These are phyloP conservation scores for Trypanosoma mega DNA, from an alignment of 208 protist genomes.

Conservation along the genomic window DNA sequence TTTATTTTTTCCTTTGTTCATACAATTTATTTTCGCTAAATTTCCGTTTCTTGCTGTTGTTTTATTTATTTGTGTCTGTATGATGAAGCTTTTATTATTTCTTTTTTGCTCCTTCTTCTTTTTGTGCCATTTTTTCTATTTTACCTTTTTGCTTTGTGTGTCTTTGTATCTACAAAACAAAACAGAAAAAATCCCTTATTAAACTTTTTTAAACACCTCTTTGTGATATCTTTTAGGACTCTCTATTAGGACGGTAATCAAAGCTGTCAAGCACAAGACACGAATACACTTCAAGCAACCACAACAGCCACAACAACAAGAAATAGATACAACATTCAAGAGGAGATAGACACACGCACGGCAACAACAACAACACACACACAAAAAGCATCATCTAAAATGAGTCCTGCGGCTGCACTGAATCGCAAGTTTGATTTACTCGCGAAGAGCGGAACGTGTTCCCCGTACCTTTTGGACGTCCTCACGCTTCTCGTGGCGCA, in stretches of 20 bases:
- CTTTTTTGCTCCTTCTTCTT: slow-evolving; percentile 13
- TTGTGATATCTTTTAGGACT: no score
- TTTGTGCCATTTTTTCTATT: slow-evolving; percentile 14
- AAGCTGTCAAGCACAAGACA: no score
- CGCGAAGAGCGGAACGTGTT: slow-evolving; percentile 54
- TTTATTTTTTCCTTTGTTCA: no score
- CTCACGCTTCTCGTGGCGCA: slow-evolving; percentile 72
- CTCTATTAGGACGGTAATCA: no score
- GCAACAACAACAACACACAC: background rate
- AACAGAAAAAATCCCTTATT: no score
- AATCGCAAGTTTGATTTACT: slow-evolving; percentile 72
- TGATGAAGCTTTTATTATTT: background rate
- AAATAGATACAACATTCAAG: no score
- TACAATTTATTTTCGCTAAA: no score
- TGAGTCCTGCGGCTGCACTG: slow-evolving; percentile 49
- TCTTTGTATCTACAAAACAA: no score
- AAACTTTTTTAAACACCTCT: no score
- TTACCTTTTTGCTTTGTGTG: background rate
- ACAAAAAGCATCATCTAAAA: slow-evolving; percentile 9
- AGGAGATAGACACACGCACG: background rate
- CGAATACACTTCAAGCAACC: no score
- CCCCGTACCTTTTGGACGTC: slow-evolving; percentile 68
- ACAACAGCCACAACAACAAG: no score
- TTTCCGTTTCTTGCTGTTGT: background rate
- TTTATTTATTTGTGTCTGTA: slow-evolving; percentile 7